A percentile compares a stretch with the other conserved stretches of the same genome.
phyloP scores from a whole-genome alignment of 1,284 basidiomycete species.

The Agroathelia rolfsii region DNA sequence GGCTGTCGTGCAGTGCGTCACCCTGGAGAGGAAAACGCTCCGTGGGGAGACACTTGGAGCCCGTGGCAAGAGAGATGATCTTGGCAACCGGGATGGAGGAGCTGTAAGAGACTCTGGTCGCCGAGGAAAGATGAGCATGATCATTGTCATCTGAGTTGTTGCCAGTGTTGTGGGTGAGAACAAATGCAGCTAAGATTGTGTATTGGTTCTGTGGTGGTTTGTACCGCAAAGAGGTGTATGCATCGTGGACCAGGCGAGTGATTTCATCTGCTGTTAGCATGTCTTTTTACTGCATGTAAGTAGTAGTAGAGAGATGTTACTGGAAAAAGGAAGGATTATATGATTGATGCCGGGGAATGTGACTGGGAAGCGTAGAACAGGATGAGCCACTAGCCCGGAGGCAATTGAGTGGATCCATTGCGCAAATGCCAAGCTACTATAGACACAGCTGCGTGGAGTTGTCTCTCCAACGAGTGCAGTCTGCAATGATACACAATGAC shows the following conservation, averaged over 20 bases:
- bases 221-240: constrained; percentile 36
- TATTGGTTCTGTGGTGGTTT: constrained; percentile 41
- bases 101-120: too few relatives aligned
- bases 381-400: too few relatives aligned
- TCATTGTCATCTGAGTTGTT: not conserved
- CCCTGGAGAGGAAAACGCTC: constrained; percentile 56
- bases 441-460: too few relatives aligned
- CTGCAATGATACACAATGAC: too few relatives aligned
- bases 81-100: constrained; percentile 22
- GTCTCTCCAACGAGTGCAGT: too few relatives aligned
- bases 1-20: constrained; percentile 80
- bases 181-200: constrained; percentile 54
- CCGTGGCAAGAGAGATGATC: constrained; percentile 70
- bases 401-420: too few relatives aligned
- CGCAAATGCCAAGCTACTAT: too few relatives aligned
- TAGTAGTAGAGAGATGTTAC: not conserved
- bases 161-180: constrained; percentile 21
- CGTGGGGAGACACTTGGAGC: constrained; percentile 79
- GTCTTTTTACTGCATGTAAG: not conserved
- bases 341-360: too few relatives aligned
- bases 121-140: not conserved
- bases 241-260: constrained; percentile 25
- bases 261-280: constrained; percentile 20
- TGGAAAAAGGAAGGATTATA: too few relatives aligned
- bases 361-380: too few relatives aligned